Evolutionary conservation across 225 moss, liverwort and hornwort species (phyloP).

Genomic region (Marchantia polymorpha): DNA sequence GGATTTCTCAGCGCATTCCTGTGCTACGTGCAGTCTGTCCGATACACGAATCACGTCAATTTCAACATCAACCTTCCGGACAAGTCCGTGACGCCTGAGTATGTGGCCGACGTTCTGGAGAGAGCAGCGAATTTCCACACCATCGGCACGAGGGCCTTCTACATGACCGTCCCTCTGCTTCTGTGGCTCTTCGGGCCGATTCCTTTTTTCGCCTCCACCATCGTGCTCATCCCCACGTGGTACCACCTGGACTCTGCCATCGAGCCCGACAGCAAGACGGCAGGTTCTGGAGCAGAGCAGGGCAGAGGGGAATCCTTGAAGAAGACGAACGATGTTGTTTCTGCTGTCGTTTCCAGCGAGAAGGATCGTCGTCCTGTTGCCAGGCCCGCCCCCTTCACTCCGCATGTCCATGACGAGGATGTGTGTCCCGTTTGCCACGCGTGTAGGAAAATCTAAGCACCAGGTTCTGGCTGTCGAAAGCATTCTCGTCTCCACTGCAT

Average conservation of each 20-base stretch:
- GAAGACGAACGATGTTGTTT: background rate
- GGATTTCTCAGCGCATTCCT: slow-evolving; percentile 72
- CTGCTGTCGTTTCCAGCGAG: background rate
- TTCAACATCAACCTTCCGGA: slow-evolving; percentile 80
- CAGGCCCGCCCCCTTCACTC: background rate
- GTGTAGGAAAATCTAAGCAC: background rate
- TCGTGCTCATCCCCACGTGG: slow-evolving; percentile 40
- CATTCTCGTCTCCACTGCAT: background rate
- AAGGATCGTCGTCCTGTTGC: background rate
- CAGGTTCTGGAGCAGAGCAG: background rate
- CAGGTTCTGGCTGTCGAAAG: background rate
- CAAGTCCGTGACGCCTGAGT: slow-evolving; percentile 42
- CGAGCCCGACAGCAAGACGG: background rate
- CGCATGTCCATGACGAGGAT: too few species aligned
- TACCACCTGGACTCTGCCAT: slow-evolving; percentile 44
- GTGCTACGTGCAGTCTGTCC: slow-evolving; percentile 67
- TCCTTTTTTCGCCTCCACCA: slow-evolving; percentile 38
- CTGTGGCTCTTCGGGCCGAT: slow-evolving; percentile 57
- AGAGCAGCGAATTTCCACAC: slow-evolving; percentile 50
- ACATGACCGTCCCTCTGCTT: slow-evolving; percentile 39
- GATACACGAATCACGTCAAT: slow-evolving; percentile 79
- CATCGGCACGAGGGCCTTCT: slow-evolving; percentile 47
- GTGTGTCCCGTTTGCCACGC: background rate
- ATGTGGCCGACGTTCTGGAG: slow-evolving; percentile 50
- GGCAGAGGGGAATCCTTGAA: background rate